Percentiles rank a stretch among this genome's conserved stretches.
These are phyloP conservation scores for Penicillium brasilianum DNA, from an alignment of 2,329 filamentous ascomycete species.

Conservation along the genomic window DNA sequence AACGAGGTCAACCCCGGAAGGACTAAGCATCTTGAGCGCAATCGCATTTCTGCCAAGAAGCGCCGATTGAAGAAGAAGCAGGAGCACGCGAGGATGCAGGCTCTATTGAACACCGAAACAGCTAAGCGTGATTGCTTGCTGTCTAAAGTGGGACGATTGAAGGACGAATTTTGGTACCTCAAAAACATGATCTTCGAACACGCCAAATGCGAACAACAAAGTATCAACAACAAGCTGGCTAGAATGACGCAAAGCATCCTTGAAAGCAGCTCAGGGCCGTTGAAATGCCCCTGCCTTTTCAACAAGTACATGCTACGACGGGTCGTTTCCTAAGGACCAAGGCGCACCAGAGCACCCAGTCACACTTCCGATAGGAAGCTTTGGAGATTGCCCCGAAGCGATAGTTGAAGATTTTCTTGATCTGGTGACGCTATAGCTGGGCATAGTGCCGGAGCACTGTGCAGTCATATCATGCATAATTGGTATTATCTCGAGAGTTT, in stretches of 20 bases:
- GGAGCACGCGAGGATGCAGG: too few relatives aligned
- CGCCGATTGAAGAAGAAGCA: too few relatives aligned
- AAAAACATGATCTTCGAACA: constrained; percentile 31
- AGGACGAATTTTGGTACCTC: constrained; percentile 29
- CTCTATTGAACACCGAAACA: too few relatives aligned
- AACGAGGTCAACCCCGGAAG: too few relatives aligned
- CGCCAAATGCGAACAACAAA: constrained; percentile 25
- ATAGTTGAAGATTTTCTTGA: constrained; percentile 21
- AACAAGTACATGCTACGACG: constrained; percentile 21
- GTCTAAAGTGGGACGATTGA: constrained; percentile 20
- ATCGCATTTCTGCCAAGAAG: too few relatives aligned
- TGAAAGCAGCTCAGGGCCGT: background rate
- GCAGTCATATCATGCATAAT: too few relatives aligned
- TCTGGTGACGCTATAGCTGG: background rate
- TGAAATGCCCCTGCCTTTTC: constrained; percentile 16
- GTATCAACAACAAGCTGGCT: constrained; percentile 27
- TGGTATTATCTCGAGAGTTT: background rate
- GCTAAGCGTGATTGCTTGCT: too few relatives aligned
- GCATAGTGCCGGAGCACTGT: too few relatives aligned
- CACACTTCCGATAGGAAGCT: background rate
- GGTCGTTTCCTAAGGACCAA: constrained; percentile 12
- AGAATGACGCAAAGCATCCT: constrained; percentile 23
- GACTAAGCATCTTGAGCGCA: too few relatives aligned
- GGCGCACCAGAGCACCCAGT: background rate
- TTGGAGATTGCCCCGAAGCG: constrained; percentile 6